These are phyloP conservation scores for Cutaneotrichosporon sp. DNA, from an alignment of 1,284 basidiomycete species.

Conservation along the genomic window DNA sequence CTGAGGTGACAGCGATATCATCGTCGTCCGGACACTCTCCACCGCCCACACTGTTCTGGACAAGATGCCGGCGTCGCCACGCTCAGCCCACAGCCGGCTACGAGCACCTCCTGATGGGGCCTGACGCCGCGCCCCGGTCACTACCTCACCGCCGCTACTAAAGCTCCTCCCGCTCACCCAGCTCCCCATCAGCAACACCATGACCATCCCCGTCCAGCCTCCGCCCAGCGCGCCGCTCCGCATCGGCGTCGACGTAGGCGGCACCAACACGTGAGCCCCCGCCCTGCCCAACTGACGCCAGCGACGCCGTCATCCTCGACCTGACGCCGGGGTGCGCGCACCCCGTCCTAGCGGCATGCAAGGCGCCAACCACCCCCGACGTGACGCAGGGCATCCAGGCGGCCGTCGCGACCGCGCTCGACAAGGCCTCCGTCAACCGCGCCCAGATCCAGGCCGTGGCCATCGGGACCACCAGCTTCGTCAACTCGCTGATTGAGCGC, in stretches of 20 bases:
- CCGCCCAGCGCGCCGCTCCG: constrained; percentile 23
- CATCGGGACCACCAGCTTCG: constrained; percentile 44
- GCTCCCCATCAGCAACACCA: no score
- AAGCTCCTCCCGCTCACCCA: no score
- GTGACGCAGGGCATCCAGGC: constrained; percentile 59
- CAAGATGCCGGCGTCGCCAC: no score
- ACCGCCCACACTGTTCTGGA: no score
- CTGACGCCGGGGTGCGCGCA: constrained; percentile 38
- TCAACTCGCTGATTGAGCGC: constrained; percentile 40
- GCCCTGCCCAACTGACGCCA: constrained; percentile 43
- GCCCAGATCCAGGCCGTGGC: constrained; percentile 31
- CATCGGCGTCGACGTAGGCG: constrained; percentile 60
- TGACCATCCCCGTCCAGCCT: neutral
- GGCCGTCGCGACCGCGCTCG: constrained; percentile 22
- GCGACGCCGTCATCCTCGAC: constrained; percentile 61
- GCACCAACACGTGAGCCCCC: constrained; percentile 41
- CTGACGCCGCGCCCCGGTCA: no score
- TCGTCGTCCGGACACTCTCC: no score
- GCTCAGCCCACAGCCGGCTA: no score
- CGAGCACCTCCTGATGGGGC: no score
- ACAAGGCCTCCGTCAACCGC: neutral
- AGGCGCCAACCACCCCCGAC: constrained; percentile 60
- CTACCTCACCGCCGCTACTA: no score
- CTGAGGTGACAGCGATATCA: no score
- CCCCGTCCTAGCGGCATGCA: constrained; percentile 58